These are phyloP conservation scores for Rutstroemia sp. DNA, from an alignment of 2,329 filamentous ascomycete genomes.

Conservation along the genomic window DNA sequence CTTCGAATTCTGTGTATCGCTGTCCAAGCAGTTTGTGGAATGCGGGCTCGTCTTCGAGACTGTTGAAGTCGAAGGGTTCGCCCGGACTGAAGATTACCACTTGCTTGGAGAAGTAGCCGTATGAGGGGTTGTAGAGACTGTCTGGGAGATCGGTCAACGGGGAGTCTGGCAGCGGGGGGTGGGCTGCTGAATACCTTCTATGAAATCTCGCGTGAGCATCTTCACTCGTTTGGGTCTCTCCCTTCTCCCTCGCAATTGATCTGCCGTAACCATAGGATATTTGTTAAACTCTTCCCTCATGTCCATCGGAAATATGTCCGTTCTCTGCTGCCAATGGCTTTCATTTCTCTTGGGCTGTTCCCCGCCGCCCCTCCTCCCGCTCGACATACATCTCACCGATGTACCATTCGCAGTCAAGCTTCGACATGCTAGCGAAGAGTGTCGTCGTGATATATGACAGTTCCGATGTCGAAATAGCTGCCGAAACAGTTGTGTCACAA, in stretches of 20 bases:
- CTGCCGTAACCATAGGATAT: conserved; percentile 80
- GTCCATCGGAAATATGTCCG: conserved; percentile 66
- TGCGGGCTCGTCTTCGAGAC: conserved; percentile 73
- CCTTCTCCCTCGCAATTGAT: conserved; percentile 61
- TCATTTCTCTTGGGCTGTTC: conserved; percentile 39
- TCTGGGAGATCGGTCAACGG: conserved; percentile 45
- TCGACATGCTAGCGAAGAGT: conserved; percentile 25
- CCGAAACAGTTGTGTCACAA: conserved; percentile 71
- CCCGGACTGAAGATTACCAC: conserved; percentile 93
- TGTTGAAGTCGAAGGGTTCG: conserved; percentile 81
- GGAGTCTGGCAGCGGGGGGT: not conserved
- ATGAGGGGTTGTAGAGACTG: conserved; percentile 87
- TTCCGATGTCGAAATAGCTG: conserved; percentile 74
- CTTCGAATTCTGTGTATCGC: conserved; percentile 86
- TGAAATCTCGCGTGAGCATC: conserved; percentile 96
- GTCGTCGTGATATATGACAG: conserved; percentile 47
- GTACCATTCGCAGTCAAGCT: conserved; percentile 33
- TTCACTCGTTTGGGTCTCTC: conserved; percentile 83
- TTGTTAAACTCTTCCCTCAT: conserved; percentile 71
- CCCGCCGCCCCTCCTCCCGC: conserved; percentile 13
- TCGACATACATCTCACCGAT: conserved; percentile 29
- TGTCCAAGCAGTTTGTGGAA: conserved; percentile 72
- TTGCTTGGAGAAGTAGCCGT: conserved; percentile 94
- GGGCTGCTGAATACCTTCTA: conserved; percentile 59
- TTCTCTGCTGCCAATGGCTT: conserved; percentile 80